Base-by-base conservation (phyloP, 1,284 basidiomycete species). In the Ceratobasidium papillatum region DNA sequence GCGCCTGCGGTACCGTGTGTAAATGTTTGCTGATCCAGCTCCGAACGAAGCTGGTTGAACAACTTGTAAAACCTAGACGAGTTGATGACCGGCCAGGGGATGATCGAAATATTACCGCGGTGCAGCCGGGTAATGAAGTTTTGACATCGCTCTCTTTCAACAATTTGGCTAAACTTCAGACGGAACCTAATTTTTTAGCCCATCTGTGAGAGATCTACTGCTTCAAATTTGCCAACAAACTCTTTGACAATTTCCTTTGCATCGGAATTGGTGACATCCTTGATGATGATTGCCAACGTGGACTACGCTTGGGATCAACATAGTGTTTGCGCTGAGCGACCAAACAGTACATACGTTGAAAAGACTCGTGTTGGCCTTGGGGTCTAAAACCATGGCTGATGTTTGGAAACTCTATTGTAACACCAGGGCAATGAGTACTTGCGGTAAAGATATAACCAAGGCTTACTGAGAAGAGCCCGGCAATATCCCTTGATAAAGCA, bases 71-170 rank as follows among this genome's bases (percentile, higher is more conserved):
- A 90, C 56, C 87, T 83, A 38, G 81, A 84, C 0, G 88, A 88
- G 78, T 88, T 87, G 45, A 90, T 90, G 34, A 90, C 87, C 0
- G 88, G 89, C 89, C 89, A 90, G 14, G 89, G 88, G 22, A 90
- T 84, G 19, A 90, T 90, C 49, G 83, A 84, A 3, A 90, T 77
- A 63, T 84, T 83, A 0, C 89, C 88, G 0, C 83, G 82, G 75
- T 90, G 88, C 8, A 90, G 81, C 1, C 84, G 84, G 14, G 87
- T 85, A 71, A 90, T 88, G 79, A 90, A 90, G 76, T 90, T 90
- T 0, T 86, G 82, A 38, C 84, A 87, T 79, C 89, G 87, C 72
- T 90, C 88, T 0, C 87, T 83, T 75, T 86, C 83, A 1, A 90
- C 88, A 27, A 90, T 89, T 75, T 83, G 81, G 78, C 86, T 82